Evolutionary conservation across 139 green algal species (phyloP).

Genomic region (Diplosphaera chodatii): DNA sequence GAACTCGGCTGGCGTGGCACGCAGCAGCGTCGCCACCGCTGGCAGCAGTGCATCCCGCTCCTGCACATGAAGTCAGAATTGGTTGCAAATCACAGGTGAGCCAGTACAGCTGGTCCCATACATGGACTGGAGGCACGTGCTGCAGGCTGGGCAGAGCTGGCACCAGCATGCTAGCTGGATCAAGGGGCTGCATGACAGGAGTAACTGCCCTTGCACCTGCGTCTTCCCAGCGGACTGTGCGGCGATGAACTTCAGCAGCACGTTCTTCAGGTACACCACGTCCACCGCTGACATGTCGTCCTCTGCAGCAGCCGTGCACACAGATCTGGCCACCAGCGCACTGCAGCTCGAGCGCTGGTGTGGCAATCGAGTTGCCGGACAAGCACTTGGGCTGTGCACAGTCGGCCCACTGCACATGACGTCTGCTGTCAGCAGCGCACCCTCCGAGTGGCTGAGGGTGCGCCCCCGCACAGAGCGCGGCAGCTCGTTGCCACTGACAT

Average conservation of each 20-base stretch:
- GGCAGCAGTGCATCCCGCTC: conserved; percentile 55
- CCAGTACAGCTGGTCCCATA: background rate
- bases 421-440: too few relatives aligned
- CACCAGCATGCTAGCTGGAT: background rate
- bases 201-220: too few relatives aligned
- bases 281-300: conserved; percentile 25
- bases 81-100: too few relatives aligned
- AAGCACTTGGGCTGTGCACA: too few relatives aligned
- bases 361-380: too few relatives aligned
- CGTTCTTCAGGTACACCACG: conserved; percentile 63
- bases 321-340: too few relatives aligned
- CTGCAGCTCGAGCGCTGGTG: too few relatives aligned
- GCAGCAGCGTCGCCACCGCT: conserved; percentile 51
- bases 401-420: too few relatives aligned
- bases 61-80: background rate
- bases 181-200: background rate
- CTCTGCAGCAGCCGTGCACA: background rate
- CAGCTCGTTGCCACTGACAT: background rate
- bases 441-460: too few relatives aligned
- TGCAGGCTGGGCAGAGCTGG: too few relatives aligned
- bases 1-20: conserved; percentile 40
- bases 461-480: background rate
- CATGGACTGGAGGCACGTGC: too few relatives aligned
- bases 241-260: conserved; percentile 66
- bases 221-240: conserved; percentile 22